Base-by-base conservation (phyloP, 768 basidiomycete genomes). In the Hygrocybe punicea region DNA sequence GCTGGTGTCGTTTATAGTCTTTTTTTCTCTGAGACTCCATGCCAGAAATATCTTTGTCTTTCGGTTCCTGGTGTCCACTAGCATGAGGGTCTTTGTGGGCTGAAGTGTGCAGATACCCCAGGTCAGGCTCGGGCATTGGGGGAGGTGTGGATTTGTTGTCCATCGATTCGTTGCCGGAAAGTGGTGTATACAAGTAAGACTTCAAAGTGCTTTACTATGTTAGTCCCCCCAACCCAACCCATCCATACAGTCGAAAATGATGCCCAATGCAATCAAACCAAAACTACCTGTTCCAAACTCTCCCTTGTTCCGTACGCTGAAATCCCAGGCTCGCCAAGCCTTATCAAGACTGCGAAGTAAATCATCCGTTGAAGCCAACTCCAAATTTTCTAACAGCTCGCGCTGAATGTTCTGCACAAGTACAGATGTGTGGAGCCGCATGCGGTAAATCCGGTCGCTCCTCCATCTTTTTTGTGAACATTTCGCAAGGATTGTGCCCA, bases 401-500 rank as follows among this genome's bases (percentile, higher is more conserved):
- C 60, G 63, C 60, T 78, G 78, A 11, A 82, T 71, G 37, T 85
- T 81, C 4, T 70, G 68, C 21, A 84, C 81, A 33, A 90, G 75
- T 17, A 73, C 75, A 11, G 65, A 68, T 4, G 81, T 68, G 58
- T 89, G 85, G 11, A 82, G 70, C 36, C 76, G 75, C 86, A 91
- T 88, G 10, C 84, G 76, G 52, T 84, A 76, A 54, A 80, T 77
- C 24, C 86, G 77, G 59, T 82, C 81, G 25, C 67, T 77, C 57
- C 87, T 75, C 77, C 80, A 85, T 34, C 84, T 71, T 56, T 76
- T 78, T 60, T 90, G 83, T 1, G 81, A 71, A 63, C 85, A 89
- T 57, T 84, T 84, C 1, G 83, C 86, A 45, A 90, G 70, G 56
- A 93, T 93, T 0, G 85, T 84, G 17, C 89, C 89, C 29, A 84